Percentiles rank a stretch among this genome's conserved stretches.
Conservation (phyloP, 108 stramenopile species). For the Tribonema minus region DNA sequence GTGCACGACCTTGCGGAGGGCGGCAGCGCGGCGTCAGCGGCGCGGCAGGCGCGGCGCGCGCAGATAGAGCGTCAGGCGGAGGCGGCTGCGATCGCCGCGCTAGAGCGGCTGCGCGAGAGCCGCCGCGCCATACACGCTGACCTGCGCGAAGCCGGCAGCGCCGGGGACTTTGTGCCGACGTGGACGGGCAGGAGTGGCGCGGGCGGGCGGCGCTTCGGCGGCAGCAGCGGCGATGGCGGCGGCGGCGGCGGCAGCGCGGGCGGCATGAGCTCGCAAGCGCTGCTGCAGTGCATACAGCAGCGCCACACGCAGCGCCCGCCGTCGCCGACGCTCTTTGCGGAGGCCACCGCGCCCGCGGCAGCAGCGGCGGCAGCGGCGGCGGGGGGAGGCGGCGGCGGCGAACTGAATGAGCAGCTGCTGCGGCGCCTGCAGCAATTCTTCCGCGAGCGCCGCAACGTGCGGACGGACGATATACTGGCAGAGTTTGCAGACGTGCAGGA, state of each 20-base stretch:
- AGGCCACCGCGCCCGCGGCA: no score
- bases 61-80: not conserved
- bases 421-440: not conserved
- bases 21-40: not conserved
- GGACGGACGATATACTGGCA: not conserved
- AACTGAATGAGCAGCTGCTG: not conserved
- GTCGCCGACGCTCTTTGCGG: not conserved
- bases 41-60: not conserved
- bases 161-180: not conserved
- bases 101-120: not conserved
- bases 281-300: not conserved
- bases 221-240: not conserved
- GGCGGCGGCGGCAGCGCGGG: not conserved
- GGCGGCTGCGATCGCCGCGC: not conserved
- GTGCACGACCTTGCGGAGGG: slow-evolving; percentile 42
- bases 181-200: not conserved
- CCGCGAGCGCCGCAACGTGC: not conserved
- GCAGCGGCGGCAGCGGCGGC: not conserved
- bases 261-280: not conserved
- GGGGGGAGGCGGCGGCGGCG: not conserved
- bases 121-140: not conserved
- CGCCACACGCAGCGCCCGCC: not conserved
- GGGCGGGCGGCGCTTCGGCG: not conserved
- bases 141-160: not conserved
- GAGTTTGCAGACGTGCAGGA: not conserved